Base-by-base conservation (phyloP, 2,329 filamentous ascomycete genomes). In the Venturia oleaginea region DNA sequence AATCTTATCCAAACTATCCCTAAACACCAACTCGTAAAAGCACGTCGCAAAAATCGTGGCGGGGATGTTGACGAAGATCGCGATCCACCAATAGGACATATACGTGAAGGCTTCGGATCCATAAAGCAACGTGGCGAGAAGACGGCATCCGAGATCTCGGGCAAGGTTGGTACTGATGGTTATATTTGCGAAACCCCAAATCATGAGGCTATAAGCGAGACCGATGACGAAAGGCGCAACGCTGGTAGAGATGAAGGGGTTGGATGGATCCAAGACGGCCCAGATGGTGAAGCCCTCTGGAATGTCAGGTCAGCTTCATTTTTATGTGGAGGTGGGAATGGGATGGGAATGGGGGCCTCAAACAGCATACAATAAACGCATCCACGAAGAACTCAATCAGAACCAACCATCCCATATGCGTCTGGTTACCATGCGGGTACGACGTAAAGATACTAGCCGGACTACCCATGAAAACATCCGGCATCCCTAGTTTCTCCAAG, bases 341-440 rank as follows among this genome's bases (percentile, higher is more conserved):
- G 22, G 2, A 13, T 22, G 15, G 6, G 30, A 13, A 32, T 24
- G 27, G 5, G 17, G 27, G 1, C 64, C 30, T 17, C 11, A 27
- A 51, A n/a, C 48, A 38, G 19, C 54, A 13, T 67, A 76, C 77
- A 65, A 86, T 81, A 72, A 84, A 84, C 64, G 72, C 75, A 69
- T 83, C 80, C 30, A 83, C 82, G 67, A 86, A 84, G 70, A 83
- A 86, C 69, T 86, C 84, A 65, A 81, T 81, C 62, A 84, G 70
- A 72, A 86, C 83, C 0, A 85, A 70, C 69, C 81, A 84, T 19
- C 83, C 83, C 42, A 81, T 74, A 67, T 81, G 83, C 6, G 76
- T 80, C 69, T 85, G 80, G 19, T 73, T 76, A 0, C 76, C 68
- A 27, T 73, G 76, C 0, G 82, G 83, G 69, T 84, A 84, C 2